Conservation (phyloP, 2,329 filamentous ascomycete genomes). For the Bipolaris bicolor region DNA sequence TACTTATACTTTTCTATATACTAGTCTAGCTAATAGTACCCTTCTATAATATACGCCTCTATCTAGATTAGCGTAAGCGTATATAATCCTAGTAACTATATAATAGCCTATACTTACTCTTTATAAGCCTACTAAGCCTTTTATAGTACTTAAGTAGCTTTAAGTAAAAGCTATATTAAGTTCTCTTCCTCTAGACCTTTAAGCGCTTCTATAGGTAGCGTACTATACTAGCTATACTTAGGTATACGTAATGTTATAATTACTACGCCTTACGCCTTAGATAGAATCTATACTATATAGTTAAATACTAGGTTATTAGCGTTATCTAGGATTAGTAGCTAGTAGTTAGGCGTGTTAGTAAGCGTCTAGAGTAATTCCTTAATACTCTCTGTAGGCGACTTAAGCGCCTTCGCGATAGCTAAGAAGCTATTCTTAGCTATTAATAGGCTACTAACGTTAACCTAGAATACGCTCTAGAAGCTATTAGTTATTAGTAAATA, state of each 20-base stretch:
- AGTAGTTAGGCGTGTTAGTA: not conserved
- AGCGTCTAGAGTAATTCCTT: not conserved
- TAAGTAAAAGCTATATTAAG: conserved; percentile 23
- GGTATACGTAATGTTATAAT: conserved; percentile 30
- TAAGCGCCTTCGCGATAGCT: conserved; percentile 22
- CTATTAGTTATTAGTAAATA: conserved; percentile 22
- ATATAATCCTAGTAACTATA: conserved; percentile 23
- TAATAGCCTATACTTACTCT: conserved; percentile 15
- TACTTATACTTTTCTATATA: conserved; percentile 30
- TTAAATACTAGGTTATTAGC: not conserved
- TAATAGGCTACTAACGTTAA: conserved; percentile 32
- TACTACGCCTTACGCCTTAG: conserved; percentile 18
- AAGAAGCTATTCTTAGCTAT: conserved; percentile 33
- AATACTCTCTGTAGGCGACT: not conserved
- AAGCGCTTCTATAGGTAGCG: conserved; percentile 16
- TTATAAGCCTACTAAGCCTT: conserved; percentile 1
- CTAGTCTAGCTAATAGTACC: conserved; percentile 29
- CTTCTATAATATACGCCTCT: conserved; percentile 35
- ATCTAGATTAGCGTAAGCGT: conserved; percentile 38
- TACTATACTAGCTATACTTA: conserved; percentile 19
- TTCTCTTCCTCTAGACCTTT: conserved; percentile 17
- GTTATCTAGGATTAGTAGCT: not conserved
- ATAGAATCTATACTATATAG: conserved; percentile 22
- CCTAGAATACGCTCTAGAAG: conserved; percentile 44
- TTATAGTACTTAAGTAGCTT: conserved; percentile 16